phyloP scores from a whole-genome alignment of 139 green algal genomes.

The Picocystis salinarum region DNA sequence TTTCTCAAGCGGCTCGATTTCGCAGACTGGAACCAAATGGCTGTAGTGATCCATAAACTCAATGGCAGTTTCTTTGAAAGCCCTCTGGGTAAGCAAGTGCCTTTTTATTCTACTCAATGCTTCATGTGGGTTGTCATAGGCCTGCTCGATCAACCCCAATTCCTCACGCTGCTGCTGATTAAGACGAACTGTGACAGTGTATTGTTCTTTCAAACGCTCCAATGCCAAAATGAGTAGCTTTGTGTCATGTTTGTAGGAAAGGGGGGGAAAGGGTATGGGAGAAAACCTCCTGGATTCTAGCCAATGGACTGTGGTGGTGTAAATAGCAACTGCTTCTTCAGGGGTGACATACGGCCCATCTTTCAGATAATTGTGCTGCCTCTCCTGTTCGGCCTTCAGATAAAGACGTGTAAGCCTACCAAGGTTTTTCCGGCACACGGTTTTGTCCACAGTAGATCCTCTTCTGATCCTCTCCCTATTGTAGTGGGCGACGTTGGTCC shows the following conservation, averaged over 20 bases:
- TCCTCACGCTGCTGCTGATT: conserved; percentile 95
- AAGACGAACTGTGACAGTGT: conserved; percentile 79
- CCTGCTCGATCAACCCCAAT: conserved; percentile 96
- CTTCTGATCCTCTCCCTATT: conserved; percentile 96
- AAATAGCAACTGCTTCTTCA: conserved; percentile 92
- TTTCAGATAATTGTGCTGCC: conserved; percentile 99
- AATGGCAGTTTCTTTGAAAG: conserved; percentile 97
- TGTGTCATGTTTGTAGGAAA: conserved; percentile 99
- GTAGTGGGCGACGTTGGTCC: conserved; percentile 99
- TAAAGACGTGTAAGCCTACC: conserved; percentile 93
- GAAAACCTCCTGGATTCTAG: conserved; percentile 93
- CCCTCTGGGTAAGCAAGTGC: conserved; percentile 90
- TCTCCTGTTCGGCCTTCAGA: conserved; percentile 95
- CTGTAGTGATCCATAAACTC: conserved; percentile 82
- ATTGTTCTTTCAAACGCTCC: conserved; percentile 97
- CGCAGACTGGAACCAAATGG: conserved; percentile 93
- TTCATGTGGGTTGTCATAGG: conserved; percentile 99
- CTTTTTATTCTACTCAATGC: conserved; percentile 94
- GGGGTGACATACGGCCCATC: conserved; percentile 46
- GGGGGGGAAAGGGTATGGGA: conserved; percentile 93
- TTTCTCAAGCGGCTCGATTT: conserved; percentile 99
- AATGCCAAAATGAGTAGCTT: conserved; percentile 98
- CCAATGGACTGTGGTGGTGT: conserved; percentile 98
- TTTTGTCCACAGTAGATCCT: conserved; percentile 98
- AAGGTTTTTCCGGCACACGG: conserved; percentile 98